phyloP scores from a whole-genome alignment of 2,329 filamentous ascomycete genomes.

The Trichoderma koningiopsis region DNA sequence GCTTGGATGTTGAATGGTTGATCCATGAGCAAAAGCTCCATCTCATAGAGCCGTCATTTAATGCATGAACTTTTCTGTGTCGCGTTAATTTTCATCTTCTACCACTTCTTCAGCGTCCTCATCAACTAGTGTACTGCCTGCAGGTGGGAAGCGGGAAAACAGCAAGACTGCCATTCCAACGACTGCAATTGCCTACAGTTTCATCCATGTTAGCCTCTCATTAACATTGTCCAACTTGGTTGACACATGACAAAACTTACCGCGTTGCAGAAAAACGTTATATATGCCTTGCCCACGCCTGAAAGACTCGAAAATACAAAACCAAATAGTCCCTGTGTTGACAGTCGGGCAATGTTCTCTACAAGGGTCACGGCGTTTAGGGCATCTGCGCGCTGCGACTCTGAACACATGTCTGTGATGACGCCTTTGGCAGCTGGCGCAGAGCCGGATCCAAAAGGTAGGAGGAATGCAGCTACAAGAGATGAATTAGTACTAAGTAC shows the following conservation, averaged over 20 bases:
- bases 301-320: slow-evolving; percentile 67
- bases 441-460: slow-evolving; percentile 70
- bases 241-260: slow-evolving; percentile 39
- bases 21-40: not conserved
- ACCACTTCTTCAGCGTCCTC: slow-evolving; percentile 26
- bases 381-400: slow-evolving; percentile 64
- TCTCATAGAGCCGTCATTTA: not conserved
- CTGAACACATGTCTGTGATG: slow-evolving; percentile 70
- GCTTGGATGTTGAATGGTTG: not conserved
- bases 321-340: slow-evolving; percentile 67
- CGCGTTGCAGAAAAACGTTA: slow-evolving; percentile 70
- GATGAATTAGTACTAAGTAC: not conserved
- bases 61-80: not conserved
- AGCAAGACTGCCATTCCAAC: slow-evolving; percentile 45
- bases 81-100: not conserved
- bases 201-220: slow-evolving; percentile 20
- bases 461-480: slow-evolving; percentile 57
- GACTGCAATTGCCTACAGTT: slow-evolving; percentile 52
- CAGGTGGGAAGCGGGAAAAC: slow-evolving; percentile 47
- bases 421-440: slow-evolving; percentile 71
- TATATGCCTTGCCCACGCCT: slow-evolving; percentile 57
- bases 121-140: slow-evolving; percentile 42
- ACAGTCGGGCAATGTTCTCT: slow-evolving; percentile 66
- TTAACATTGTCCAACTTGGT: not conserved
- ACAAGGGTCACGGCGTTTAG: slow-evolving; percentile 69